These are phyloP conservation scores for Lactarius hengduanensis DNA, from an alignment of 768 basidiomycete species.

Conservation along the genomic window DNA sequence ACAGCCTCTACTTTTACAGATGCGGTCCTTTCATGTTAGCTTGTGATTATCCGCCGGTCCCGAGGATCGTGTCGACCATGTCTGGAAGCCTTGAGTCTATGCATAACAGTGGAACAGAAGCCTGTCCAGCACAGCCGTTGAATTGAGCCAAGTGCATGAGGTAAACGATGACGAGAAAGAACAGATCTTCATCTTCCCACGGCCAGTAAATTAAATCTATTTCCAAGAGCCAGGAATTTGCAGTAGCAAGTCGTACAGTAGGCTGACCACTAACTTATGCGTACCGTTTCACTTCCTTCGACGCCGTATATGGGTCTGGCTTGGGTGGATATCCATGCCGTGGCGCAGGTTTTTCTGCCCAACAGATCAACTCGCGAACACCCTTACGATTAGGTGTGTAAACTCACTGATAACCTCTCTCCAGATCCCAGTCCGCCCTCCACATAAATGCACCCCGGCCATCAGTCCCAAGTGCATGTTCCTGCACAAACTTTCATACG, in stretches of 20 bases:
- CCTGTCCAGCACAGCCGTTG: neutral
- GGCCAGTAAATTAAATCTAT: conserved; percentile 1
- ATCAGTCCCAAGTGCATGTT: conserved; percentile 53
- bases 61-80: neutral
- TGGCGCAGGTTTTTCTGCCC: conserved; percentile 47
- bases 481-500: conserved; percentile 58
- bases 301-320: conserved; percentile 52
- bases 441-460: conserved; percentile 81
- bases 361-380: conserved; percentile 18
- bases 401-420: conserved; percentile 64
- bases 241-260: too few species aligned
- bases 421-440: conserved; percentile 78
- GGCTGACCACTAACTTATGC: neutral
- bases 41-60: neutral
- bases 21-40: neutral
- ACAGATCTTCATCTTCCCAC: neutral
- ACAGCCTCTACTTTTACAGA: too few species aligned
- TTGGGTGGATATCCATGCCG: conserved; percentile 53
- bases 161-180: neutral
- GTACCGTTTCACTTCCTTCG: conserved; percentile 39
- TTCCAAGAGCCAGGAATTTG: neutral
- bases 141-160: neutral
- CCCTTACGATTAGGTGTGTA: conserved; percentile 26
- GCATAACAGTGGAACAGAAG: neutral
- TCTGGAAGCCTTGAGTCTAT: neutral